A percentile compares a stretch with the other conserved stretches of the same genome.
Evolutionary conservation across 2,329 filamentous ascomycete species (phyloP).

Genomic region (Venturia asperata): DNA sequence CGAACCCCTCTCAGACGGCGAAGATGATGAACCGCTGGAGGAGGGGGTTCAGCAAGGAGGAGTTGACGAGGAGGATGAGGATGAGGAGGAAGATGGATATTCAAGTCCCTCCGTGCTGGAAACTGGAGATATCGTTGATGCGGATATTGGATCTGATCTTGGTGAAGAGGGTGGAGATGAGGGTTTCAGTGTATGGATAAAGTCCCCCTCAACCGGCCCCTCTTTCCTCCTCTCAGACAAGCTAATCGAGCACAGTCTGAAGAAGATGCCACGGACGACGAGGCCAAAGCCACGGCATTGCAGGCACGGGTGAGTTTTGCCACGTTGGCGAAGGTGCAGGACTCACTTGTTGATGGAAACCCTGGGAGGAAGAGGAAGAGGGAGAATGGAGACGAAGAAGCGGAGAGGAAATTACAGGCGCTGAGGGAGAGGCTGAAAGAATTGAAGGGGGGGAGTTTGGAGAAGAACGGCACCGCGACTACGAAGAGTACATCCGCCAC

Average conservation of each 20-base stretch:
- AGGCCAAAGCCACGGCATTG: constrained; percentile 25
- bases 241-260: no score
- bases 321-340: constrained; percentile 80
- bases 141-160: background rate
- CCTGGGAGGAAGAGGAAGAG: constrained; percentile 39
- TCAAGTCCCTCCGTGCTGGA: constrained; percentile 9
- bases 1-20: no score
- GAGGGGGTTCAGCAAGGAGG: no score
- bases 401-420: constrained; percentile 42
- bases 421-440: constrained; percentile 39
- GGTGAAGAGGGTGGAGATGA: background rate
- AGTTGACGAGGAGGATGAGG: background rate
- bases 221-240: no score
- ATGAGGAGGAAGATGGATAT: background rate
- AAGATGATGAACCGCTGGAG: no score
- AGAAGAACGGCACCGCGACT: constrained; percentile 19
- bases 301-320: constrained; percentile 72
- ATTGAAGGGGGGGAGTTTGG: constrained; percentile 33
- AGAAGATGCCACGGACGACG: constrained; percentile 9
- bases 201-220: no score
- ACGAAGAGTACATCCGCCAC: constrained; percentile 20
- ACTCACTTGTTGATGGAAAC: constrained; percentile 46
- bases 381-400: constrained; percentile 31
- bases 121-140: constrained; percentile 5
- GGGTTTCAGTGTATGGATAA: no score